Evolutionary conservation across 2,329 filamentous ascomycete genomes (phyloP).

Genomic region (Massarina eburnea): DNA sequence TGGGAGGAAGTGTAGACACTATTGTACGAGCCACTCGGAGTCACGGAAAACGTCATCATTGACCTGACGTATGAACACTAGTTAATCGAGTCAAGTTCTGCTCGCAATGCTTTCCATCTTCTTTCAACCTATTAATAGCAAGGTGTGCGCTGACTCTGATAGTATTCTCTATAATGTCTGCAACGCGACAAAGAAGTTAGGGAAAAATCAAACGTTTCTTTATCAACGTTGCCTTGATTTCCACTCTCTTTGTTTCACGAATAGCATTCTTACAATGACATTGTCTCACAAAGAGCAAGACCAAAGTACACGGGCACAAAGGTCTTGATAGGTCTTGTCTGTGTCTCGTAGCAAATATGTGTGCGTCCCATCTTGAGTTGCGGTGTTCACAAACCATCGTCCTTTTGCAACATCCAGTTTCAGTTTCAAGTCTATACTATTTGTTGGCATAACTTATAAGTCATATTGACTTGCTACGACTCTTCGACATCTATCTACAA

Average conservation of each 20-base stretch:
- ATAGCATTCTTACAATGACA: background rate
- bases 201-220: background rate
- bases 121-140: background rate
- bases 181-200: background rate
- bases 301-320: background rate
- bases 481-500: background rate
- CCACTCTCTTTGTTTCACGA: background rate
- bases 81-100: constrained; percentile 2
- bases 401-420: too few species aligned
- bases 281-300: background rate
- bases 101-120: background rate
- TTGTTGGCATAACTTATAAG: too few species aligned
- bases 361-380: background rate
- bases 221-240: background rate
- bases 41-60: constrained; percentile 1
- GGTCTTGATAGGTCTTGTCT: background rate
- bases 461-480: too few species aligned
- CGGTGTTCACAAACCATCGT: background rate
- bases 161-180: background rate
- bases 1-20: constrained; percentile 3
- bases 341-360: background rate
- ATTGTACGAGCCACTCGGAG: constrained; percentile 2
- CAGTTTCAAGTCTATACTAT: too few species aligned
- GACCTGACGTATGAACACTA: constrained; percentile 2
- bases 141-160: background rate